These are phyloP conservation scores for Penicillium pancosmium DNA, from an alignment of 495 filamentous ascomycete genomes.

Conservation along the genomic window DNA sequence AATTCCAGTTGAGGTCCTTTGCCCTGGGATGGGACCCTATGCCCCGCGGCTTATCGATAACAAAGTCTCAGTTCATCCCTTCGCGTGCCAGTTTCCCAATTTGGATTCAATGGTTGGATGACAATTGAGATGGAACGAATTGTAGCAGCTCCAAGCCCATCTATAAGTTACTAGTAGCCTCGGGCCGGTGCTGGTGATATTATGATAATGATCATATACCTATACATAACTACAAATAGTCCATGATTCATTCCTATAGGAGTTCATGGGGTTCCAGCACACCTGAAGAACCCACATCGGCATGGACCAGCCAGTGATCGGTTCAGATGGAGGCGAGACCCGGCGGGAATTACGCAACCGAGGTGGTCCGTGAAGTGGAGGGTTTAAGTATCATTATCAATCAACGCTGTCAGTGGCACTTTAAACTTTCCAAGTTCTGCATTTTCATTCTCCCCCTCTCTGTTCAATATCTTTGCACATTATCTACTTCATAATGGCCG, in stretches of 20 bases:
- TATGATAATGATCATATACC: too few species aligned
- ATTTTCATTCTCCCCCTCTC: not conserved
- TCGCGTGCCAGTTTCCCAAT: too few species aligned
- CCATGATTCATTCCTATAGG: not conserved
- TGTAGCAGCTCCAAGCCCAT: too few species aligned
- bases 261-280: not conserved
- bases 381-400: slow-evolving; percentile 9
- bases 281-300: slow-evolving; percentile 11
- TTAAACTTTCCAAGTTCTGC: not conserved
- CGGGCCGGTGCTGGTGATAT: too few species aligned
- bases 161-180: too few species aligned
- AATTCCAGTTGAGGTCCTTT: not conserved
- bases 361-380: slow-evolving; percentile 15
- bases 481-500: slow-evolving; percentile 50
- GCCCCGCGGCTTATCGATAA: slow-evolving; percentile 1
- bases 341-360: slow-evolving; percentile 18
- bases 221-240: too few species aligned
- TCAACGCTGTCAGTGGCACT: slow-evolving; percentile 4
- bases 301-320: slow-evolving; percentile 18
- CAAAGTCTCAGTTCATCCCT: not conserved
- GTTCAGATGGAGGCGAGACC: slow-evolving; percentile 4
- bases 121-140: too few species aligned
- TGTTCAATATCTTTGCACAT: slow-evolving; percentile 12
- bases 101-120: not conserved
- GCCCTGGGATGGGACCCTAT: not conserved